Percentiles rank a stretch among this genome's conserved stretches.
These are phyloP conservation scores for Clonostachys sp. DNA, from an alignment of 2,329 filamentous ascomycete genomes.

Conservation along the genomic window DNA sequence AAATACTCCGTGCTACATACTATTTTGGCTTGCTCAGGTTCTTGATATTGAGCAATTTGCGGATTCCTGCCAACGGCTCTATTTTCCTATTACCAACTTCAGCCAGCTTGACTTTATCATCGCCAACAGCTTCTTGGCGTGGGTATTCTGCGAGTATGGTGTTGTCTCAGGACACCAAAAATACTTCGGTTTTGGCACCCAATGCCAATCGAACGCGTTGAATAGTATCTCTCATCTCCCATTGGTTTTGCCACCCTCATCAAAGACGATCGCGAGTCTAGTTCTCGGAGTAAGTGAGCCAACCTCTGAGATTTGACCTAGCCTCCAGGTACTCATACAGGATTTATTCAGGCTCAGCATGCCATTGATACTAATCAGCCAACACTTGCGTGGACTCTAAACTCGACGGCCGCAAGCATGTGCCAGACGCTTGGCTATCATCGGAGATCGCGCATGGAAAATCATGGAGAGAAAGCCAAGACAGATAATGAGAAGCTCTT, in stretches of 20 bases:
- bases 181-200: slow-evolving; percentile 12
- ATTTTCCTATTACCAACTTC: slow-evolving; percentile 24
- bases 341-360: slow-evolving; percentile 17
- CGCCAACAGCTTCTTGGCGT: slow-evolving; percentile 25
- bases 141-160: slow-evolving; percentile 23
- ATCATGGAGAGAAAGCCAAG: neutral
- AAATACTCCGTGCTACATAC: neutral
- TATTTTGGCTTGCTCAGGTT: slow-evolving; percentile 21
- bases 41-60: slow-evolving; percentile 21
- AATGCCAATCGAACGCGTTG: slow-evolving; percentile 18
- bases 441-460: neutral
- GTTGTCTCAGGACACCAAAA: slow-evolving; percentile 10
- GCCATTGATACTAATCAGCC: slow-evolving; percentile 23
- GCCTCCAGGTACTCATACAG: neutral
- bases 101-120: slow-evolving; percentile 22
- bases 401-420: slow-evolving; percentile 22
- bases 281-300: slow-evolving; percentile 18
- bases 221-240: slow-evolving; percentile 15
- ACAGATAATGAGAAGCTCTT: slow-evolving; percentile 13
- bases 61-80: slow-evolving; percentile 23
- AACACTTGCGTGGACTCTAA: slow-evolving; percentile 22
- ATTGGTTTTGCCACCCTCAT: slow-evolving; percentile 20
- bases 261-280: slow-evolving; percentile 23
- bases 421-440: slow-evolving; percentile 27
- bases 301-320: neutral